These are phyloP conservation scores for Solanum pennellii DNA, from an alignment of 257 asterid genomes.

Conservation along the genomic window DNA sequence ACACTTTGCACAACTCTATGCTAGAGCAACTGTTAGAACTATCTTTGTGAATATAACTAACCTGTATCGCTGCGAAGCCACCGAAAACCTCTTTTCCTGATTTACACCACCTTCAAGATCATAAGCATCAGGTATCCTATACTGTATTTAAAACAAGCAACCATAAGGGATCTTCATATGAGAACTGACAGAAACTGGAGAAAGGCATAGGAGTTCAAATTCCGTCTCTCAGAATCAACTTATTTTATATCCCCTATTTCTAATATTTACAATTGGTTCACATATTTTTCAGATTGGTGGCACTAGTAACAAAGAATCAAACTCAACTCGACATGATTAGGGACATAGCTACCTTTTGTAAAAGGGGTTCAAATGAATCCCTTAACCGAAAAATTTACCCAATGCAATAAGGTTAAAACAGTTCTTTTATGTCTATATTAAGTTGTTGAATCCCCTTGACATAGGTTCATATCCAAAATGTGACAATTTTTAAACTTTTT, in stretches of 20 bases:
- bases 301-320: not conserved
- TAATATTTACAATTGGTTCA: not conserved
- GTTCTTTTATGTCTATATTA: not conserved
- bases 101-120: constrained; percentile 42
- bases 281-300: not conserved
- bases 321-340: not conserved
- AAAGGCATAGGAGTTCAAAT: not conserved
- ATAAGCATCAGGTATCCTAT: constrained; percentile 71
- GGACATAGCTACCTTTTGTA: not conserved
- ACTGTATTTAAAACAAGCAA: constrained; percentile 30
- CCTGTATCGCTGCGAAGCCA: constrained; percentile 38
- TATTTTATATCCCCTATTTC: not conserved
- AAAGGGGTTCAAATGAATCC: not conserved
- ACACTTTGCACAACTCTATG: not conserved
- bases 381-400: not conserved
- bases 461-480: not conserved
- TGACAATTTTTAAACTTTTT: not conserved
- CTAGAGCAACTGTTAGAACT: not conserved
- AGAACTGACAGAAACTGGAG: not conserved
- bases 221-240: not conserved
- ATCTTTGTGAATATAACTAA: not conserved
- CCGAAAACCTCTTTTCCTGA: constrained; percentile 49
- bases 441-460: not conserved
- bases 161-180: not conserved
- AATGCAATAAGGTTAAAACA: not conserved